These are phyloP conservation scores for Tuber umbilicatum DNA, from an alignment of 495 filamentous ascomycete genomes.

Conservation along the genomic window DNA sequence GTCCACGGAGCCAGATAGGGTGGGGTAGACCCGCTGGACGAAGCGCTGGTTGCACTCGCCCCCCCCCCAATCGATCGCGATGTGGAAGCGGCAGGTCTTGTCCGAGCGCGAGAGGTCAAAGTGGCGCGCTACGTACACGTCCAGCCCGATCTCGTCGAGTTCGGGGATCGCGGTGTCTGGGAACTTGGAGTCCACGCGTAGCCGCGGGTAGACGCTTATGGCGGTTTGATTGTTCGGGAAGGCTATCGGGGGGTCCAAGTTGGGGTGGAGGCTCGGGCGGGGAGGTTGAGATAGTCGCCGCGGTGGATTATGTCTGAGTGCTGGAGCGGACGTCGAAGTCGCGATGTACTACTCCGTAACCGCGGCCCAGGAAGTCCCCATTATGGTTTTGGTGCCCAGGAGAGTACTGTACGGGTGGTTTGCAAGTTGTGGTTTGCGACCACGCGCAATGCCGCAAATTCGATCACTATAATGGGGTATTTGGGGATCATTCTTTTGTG, in stretches of 20 bases:
- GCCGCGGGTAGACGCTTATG: constrained; percentile 16
- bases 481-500: not conserved
- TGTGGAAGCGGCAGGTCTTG: constrained; percentile 23
- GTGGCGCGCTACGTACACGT: constrained; percentile 14
- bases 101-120: constrained; percentile 17
- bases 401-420: not conserved
- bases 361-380: not conserved
- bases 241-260: not conserved
- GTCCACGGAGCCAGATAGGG: constrained; percentile 17
- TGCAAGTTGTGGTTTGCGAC: not conserved
- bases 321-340: not conserved
- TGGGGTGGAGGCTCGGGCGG: not conserved
- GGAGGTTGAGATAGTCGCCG: not conserved
- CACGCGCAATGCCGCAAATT: not conserved
- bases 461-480: not conserved
- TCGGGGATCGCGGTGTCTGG: constrained; percentile 11
- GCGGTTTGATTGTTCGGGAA: constrained; percentile 15
- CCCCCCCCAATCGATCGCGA: constrained; percentile 13
- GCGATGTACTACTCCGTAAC: not conserved
- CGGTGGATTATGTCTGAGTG: not conserved
- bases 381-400: not conserved
- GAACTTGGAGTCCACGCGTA: constrained; percentile 5
- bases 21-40: constrained; percentile 15
- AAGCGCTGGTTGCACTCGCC: constrained; percentile 18
- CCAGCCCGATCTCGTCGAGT: constrained; percentile 16